Evolutionary conservation across 75 land plant species (phyloP).

Genomic region (Cryptomeria japonica): DNA sequence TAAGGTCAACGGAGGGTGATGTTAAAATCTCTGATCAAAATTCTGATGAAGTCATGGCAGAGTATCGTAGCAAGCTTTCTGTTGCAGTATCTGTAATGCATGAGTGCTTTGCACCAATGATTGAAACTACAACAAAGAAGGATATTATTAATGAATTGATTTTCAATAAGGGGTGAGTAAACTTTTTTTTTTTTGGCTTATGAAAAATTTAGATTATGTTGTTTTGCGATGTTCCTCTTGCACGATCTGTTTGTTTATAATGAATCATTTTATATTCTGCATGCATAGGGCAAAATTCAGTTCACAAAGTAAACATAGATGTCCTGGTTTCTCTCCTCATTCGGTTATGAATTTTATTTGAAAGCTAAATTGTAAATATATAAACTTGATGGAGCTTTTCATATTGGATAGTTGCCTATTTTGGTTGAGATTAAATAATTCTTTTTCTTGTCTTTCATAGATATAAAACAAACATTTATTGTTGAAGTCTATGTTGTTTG

Average conservation of each 20-base stretch:
- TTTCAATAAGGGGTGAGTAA: slow-evolving; percentile 62
- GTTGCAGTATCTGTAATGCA: slow-evolving; percentile 74
- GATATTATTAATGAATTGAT: slow-evolving; percentile 67
- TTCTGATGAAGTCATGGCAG: slow-evolving; percentile 31
- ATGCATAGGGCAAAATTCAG: background rate
- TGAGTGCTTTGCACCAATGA: slow-evolving; percentile 77
- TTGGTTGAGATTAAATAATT: background rate
- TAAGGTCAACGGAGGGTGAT: slow-evolving; percentile 42
- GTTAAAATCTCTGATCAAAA: background rate
- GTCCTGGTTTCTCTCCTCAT: background rate
- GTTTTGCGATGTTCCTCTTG: background rate
- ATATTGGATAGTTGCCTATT: background rate
- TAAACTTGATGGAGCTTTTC: background rate
- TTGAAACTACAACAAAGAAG: slow-evolving; percentile 54
- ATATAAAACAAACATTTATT: background rate
- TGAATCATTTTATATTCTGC: background rate
- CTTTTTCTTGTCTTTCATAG: background rate
- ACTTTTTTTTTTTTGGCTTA: background rate
- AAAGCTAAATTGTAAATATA: too few species aligned
- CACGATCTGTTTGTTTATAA: background rate
- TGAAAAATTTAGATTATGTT: background rate
- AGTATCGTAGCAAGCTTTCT: slow-evolving; percentile 56
- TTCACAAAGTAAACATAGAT: background rate
- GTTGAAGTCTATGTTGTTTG: too few species aligned
- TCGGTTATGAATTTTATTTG: background rate